Percentiles rank a stretch among this genome's conserved stretches.
Conservation (phyloP, 129 eudicot genomes). For the Escallonia herrerae region DNA sequence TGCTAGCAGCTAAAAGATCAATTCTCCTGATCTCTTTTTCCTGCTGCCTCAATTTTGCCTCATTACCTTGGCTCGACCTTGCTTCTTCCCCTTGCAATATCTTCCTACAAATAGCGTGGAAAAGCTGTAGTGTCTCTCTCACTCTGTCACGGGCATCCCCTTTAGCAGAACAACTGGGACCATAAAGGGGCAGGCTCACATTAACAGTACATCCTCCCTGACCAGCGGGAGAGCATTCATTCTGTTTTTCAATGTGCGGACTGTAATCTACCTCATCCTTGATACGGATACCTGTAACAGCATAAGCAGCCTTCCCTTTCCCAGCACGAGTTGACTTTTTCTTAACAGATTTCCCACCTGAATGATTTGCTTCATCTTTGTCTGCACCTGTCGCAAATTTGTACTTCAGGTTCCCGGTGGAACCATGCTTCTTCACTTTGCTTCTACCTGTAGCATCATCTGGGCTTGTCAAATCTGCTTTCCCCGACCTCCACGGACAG, state of each 20-base stretch:
- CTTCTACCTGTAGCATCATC: slow-evolving; percentile 11
- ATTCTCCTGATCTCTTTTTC: slow-evolving; percentile 27
- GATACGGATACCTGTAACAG: slow-evolving; percentile 17
- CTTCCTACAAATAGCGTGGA: slow-evolving; percentile 53
- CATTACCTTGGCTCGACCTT: slow-evolving; percentile 22
- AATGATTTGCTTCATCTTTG: slow-evolving; percentile 13
- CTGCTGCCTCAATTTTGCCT: slow-evolving; percentile 15
- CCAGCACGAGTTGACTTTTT: slow-evolving; percentile 8
- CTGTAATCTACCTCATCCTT: slow-evolving; percentile 23
- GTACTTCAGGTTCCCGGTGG: slow-evolving; percentile 22
- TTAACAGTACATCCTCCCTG: neutral
- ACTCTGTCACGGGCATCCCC: slow-evolving; percentile 57
- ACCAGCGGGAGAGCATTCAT: slow-evolving; percentile 20
- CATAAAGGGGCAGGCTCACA: slow-evolving; percentile 53
- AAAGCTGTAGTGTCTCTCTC: slow-evolving; percentile 49
- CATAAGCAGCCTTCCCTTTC: slow-evolving; percentile 16
- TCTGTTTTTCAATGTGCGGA: slow-evolving; percentile 10
- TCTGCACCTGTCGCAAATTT: slow-evolving; percentile 16
- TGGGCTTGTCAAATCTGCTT: slow-evolving; percentile 12
- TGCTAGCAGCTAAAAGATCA: slow-evolving; percentile 50
- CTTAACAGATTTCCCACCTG: slow-evolving; percentile 12
- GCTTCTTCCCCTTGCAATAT: slow-evolving; percentile 67
- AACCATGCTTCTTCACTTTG: slow-evolving; percentile 15
- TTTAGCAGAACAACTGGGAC: slow-evolving; percentile 35
- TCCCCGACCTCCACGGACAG: slow-evolving; percentile 22